phyloP scores from a whole-genome alignment of 495 filamentous ascomycete species.

The Umbilicaria muhlenbergii region DNA sequence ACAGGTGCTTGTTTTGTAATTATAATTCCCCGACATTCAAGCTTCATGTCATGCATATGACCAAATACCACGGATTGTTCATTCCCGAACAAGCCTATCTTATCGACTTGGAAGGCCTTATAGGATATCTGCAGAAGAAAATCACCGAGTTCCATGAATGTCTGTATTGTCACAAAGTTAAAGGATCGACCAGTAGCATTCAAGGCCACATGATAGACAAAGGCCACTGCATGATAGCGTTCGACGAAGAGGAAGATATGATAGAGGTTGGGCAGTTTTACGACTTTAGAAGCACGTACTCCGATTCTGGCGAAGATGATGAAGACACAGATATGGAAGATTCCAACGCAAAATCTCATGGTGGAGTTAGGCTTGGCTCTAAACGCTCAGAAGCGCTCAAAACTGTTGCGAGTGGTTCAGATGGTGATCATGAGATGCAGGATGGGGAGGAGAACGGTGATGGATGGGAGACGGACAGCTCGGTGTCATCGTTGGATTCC shows the following conservation, averaged over 20 bases:
- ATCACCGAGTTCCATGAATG: conserved; percentile 65
- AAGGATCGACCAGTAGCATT: conserved; percentile 54
- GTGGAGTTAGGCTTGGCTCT: conserved; percentile 10
- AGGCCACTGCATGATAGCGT: conserved; percentile 91
- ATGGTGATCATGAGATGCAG: conserved; percentile 12
- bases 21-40: conserved; percentile 53
- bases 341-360: conserved; percentile 18
- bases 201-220: conserved; percentile 96
- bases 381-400: conserved; percentile 9
- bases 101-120: conserved; percentile 62
- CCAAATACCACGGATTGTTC: conserved; percentile 86
- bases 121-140: conserved; percentile 61
- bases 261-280: conserved; percentile 96
- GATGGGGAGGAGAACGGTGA: conserved; percentile 38
- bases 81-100: conserved; percentile 78
- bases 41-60: conserved; percentile 77
- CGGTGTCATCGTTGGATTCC: conserved; percentile 66
- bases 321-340: conserved; percentile 36
- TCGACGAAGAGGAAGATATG: conserved; percentile 76
- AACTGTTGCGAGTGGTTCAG: conserved; percentile 6
- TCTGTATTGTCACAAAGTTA: conserved; percentile 66
- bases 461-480: conserved; percentile 89
- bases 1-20: conserved; percentile 83
- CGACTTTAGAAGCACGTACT: conserved; percentile 91
- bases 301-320: conserved; percentile 47